Evolutionary conservation across 345 rosid species (phyloP), one percentile per base, ranked within the genome.

Genomic region (Sonneratia caseolaris): DNA sequence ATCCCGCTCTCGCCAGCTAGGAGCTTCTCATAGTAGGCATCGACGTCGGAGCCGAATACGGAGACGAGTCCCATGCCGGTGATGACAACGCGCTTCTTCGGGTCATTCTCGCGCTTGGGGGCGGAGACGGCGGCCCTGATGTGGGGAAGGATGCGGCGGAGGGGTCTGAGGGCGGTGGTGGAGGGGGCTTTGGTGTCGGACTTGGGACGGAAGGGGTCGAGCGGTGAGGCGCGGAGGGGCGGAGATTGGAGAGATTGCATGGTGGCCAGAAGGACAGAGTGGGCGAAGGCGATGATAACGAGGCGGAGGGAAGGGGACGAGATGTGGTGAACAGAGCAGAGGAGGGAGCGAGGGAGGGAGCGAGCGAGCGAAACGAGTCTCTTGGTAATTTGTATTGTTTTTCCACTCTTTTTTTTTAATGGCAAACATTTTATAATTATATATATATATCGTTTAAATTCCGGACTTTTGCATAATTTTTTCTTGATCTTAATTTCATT

Each of bases 21-120:
- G 82, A 96, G 82, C 75, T 84, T 92, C 24, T 88, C 92, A 74
- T 96, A 96, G 79, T 86, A 96, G 68, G 73, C 77, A 76, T 96
- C 98, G 4, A 86, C 96, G 43, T 96, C 99, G 40, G 91, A 88
- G 2, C 99, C 99, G 45, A 96, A 96, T 0, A 92, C 99, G 51
- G 99, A 96, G 43, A 96, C 98, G 71, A 96, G 78, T 5, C 98
- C 99, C 98, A 80, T 90, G 24, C 99, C 99, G 1, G 99, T 96
- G 66, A 96, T 88, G 6, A 96, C 99, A 0, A 96, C 94, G 37
- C 99, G 81, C 82, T 96, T 96, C 81, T 88, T 92, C 36, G 98
- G 96, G 87, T 96, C 97, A n/a, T 81, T 89, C 77, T 96, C 97
- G 42, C 98, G 97, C 85, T 84, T 92, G 32, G 99, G 98, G n/a